Evolutionary conservation across 371 early-diverging fungal genomes (phyloP).

Genomic region (Lichtheimia ornata): DNA sequence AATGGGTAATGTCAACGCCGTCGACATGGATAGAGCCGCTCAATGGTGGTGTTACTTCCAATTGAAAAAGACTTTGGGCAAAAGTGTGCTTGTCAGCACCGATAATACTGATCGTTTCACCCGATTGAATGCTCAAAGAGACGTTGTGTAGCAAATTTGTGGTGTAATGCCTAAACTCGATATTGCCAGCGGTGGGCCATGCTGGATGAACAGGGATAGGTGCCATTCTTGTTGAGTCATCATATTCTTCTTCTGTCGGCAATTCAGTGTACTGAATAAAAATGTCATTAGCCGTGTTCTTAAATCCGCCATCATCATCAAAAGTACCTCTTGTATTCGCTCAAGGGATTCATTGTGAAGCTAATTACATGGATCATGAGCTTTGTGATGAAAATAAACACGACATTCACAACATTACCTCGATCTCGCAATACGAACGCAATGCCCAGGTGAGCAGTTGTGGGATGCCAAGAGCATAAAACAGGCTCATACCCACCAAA

Average conservation of each 20-base stretch:
- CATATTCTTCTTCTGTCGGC: no score
- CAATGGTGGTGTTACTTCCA: constrained; percentile 74
- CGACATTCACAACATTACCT: constrained; percentile 57
- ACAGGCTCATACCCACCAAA: constrained; percentile 81
- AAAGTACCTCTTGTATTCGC: background rate
- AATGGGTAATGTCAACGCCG: constrained; percentile 77
- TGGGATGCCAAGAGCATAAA: constrained; percentile 84
- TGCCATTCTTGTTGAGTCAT: no score
- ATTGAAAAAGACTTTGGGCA: constrained; percentile 86
- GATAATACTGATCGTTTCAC: constrained; percentile 86
- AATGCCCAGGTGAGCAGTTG: constrained; percentile 85
- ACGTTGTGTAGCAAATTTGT: background rate
- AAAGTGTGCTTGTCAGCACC: constrained; percentile 91
- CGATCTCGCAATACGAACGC: constrained; percentile 52
- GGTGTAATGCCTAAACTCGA: background rate
- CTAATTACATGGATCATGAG: background rate
- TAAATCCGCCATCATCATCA: no score
- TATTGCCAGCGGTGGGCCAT: background rate
- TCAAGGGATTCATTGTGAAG: background rate
- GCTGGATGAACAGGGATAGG: background rate
- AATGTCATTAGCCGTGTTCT: no score
- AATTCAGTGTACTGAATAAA: no score
- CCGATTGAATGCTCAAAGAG: constrained; percentile 57
- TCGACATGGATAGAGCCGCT: constrained; percentile 68
- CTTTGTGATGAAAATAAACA: constrained; percentile 48